Conservation (phyloP, 2,329 filamentous ascomycete genomes). For the Dothidotthia symphoricarpi region DNA sequence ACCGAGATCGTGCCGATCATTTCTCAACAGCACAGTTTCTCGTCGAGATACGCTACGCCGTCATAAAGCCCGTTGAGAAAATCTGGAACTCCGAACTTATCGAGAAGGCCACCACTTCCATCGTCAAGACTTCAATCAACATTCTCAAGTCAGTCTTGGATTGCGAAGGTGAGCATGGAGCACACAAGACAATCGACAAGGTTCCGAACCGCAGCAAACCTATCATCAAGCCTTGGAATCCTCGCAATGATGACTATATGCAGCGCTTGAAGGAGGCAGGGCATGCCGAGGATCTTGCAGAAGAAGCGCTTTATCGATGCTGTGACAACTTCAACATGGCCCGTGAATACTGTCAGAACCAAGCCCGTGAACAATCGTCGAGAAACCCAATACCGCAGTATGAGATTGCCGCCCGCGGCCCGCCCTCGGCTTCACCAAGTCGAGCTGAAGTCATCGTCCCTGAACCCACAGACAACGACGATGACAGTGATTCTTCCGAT, state of each 20-base stretch:
- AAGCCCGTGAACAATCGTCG: slow-evolving; percentile 57
- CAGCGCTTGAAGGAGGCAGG: slow-evolving; percentile 47
- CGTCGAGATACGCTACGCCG: slow-evolving; percentile 77
- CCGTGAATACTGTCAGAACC: slow-evolving; percentile 71
- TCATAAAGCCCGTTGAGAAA: slow-evolving; percentile 71
- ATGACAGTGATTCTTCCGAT: slow-evolving; percentile 25
- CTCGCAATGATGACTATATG: slow-evolving; percentile 48
- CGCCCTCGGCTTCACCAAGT: slow-evolving; percentile 32
- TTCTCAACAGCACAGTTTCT: slow-evolving; percentile 74
- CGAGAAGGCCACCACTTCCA: slow-evolving; percentile 73
- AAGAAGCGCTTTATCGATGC: slow-evolving; percentile 80
- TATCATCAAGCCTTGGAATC: slow-evolving; percentile 53
- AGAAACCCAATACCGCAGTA: slow-evolving; percentile 65
- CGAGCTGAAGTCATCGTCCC: slow-evolving; percentile 37
- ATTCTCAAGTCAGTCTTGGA: slow-evolving; percentile 76
- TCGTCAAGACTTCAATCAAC: slow-evolving; percentile 76
- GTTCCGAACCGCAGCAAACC: slow-evolving; percentile 49
- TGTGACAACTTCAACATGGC: slow-evolving; percentile 63
- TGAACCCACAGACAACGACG: slow-evolving; percentile 27
- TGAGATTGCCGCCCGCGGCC: slow-evolving; percentile 33
- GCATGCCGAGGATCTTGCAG: slow-evolving; percentile 62
- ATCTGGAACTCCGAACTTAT: slow-evolving; percentile 85
- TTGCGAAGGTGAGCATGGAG: slow-evolving; percentile 71
- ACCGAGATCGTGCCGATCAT: slow-evolving; percentile 57
- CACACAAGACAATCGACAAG: slow-evolving; percentile 62